These are phyloP conservation scores for Globisporangium viniferum DNA, from an alignment of 352 stramenopile genomes.

Conservation along the genomic window DNA sequence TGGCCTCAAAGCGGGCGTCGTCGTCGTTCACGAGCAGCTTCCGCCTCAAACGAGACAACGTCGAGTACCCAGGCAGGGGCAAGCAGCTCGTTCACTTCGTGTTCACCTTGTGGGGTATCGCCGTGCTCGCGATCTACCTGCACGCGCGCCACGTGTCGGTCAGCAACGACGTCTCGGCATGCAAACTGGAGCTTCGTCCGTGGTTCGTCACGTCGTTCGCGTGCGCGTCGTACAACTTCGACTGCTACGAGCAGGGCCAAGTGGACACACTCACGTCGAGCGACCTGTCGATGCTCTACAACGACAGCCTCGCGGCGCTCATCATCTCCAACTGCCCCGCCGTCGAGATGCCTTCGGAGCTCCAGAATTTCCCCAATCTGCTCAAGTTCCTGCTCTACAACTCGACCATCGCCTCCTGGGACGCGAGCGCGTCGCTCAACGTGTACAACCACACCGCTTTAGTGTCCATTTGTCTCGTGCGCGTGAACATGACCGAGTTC, in stretches of 20 bases:
- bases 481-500: constrained; percentile 19
- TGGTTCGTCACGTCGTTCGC: constrained; percentile 32
- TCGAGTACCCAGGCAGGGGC: constrained; percentile 10
- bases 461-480: constrained; percentile 16
- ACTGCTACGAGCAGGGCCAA: constrained; percentile 27
- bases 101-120: constrained; percentile 31
- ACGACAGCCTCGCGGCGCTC: constrained; percentile 22
- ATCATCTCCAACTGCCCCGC: constrained; percentile 32
- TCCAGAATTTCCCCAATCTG: constrained; percentile 29
- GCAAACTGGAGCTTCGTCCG: constrained; percentile 28
- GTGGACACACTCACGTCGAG: constrained; percentile 20
- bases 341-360: constrained; percentile 21
- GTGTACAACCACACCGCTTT: constrained; percentile 16
- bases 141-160: constrained; percentile 25
- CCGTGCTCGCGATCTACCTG: constrained; percentile 30
- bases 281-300: constrained; percentile 23
- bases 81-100: constrained; percentile 29
- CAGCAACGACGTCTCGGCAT: constrained; percentile 19
- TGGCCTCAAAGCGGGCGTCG: background rate
- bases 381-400: constrained; percentile 40
- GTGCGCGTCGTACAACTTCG: constrained; percentile 33
- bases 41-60: background rate
- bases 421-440: constrained; percentile 23
- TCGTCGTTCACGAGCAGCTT: background rate
- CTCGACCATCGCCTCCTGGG: constrained; percentile 27